Evolutionary conservation across 768 basidiomycete genomes (phyloP).

Genomic region (Leccinum ochraceum): DNA sequence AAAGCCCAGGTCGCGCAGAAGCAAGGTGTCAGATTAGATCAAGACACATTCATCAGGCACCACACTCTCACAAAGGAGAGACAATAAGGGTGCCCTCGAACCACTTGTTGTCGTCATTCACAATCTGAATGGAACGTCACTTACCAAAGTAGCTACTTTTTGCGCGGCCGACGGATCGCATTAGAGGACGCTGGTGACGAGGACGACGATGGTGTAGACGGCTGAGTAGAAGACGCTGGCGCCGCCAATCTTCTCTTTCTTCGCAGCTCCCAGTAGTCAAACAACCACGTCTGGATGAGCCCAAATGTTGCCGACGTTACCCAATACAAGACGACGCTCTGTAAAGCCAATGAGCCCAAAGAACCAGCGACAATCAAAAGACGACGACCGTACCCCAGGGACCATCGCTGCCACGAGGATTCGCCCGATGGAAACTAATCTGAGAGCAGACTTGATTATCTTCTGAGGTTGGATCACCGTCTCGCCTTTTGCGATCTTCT

Average conservation of each 20-base stretch:
- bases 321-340: slow-evolving; percentile 76
- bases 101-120: slow-evolving; percentile 77
- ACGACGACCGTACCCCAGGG: slow-evolving; percentile 54
- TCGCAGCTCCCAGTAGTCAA: slow-evolving; percentile 63
- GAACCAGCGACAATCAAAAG: slow-evolving; percentile 20
- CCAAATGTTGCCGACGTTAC: slow-evolving; percentile 74
- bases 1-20: background rate
- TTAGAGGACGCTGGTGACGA: slow-evolving; percentile 2
- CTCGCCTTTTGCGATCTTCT: slow-evolving; percentile 43
- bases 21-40: slow-evolving; percentile 86
- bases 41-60: slow-evolving; percentile 69
- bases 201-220: background rate
- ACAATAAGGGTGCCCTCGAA: slow-evolving; percentile 58
- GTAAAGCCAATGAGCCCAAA: slow-evolving; percentile 10
- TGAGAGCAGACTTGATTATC: slow-evolving; percentile 54
- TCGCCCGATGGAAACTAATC: slow-evolving; percentile 60
- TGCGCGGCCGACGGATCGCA: slow-evolving; percentile 1
- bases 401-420: slow-evolving; percentile 68
- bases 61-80: slow-evolving; percentile 32
- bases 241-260: slow-evolving; percentile 29
- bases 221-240: background rate
- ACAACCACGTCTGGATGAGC: slow-evolving; percentile 69
- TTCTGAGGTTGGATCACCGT: slow-evolving; percentile 48
- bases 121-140: slow-evolving; percentile 19
- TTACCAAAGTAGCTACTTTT: slow-evolving; percentile 24